These are phyloP conservation scores for Pythium sukuiense DNA, from an alignment of 352 stramenopile species.

Conservation along the genomic window DNA sequence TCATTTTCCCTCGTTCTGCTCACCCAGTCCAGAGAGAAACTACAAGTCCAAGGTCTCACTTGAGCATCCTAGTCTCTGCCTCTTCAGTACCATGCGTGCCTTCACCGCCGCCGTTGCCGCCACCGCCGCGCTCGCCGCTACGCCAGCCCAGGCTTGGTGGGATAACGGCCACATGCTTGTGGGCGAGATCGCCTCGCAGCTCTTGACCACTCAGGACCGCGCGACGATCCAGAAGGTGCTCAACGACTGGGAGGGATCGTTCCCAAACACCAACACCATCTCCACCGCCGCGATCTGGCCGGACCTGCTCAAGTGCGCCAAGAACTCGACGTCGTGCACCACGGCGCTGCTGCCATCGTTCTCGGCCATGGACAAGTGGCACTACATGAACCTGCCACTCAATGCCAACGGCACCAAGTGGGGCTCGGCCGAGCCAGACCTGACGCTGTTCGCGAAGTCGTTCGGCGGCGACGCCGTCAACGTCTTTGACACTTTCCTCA, in stretches of 20 bases:
- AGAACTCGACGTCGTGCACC: conserved; percentile 14
- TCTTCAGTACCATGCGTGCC: conserved; percentile 8
- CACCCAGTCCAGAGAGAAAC: conserved; percentile 1
- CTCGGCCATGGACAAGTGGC: conserved; percentile 57
- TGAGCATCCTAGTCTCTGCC: not conserved
- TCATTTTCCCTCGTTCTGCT: conserved; percentile 17
- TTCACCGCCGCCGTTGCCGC: conserved; percentile 6
- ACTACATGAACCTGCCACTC: conserved; percentile 68
- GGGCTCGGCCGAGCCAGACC: conserved; percentile 38
- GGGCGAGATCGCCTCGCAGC: conserved; percentile 31
- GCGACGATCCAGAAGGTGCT: conserved; percentile 31
- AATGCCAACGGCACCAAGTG: conserved; percentile 53
- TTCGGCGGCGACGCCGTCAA: conserved; percentile 50
- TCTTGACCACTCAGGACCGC: conserved; percentile 27
- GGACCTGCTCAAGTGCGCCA: conserved; percentile 36
- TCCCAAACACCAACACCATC: conserved; percentile 33
- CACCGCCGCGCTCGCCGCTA: conserved; percentile 6
- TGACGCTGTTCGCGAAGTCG: conserved; percentile 50
- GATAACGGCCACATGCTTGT: conserved; percentile 40
- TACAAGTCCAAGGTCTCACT: not conserved
- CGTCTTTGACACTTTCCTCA: conserved; percentile 45
- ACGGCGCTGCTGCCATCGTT: conserved; percentile 37
- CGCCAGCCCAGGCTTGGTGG: conserved; percentile 30
- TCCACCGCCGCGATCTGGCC: conserved; percentile 37
- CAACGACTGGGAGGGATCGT: conserved; percentile 26